Base-by-base conservation (phyloP, 306 rosid genomes). In the Vachellia pachyceras region DNA sequence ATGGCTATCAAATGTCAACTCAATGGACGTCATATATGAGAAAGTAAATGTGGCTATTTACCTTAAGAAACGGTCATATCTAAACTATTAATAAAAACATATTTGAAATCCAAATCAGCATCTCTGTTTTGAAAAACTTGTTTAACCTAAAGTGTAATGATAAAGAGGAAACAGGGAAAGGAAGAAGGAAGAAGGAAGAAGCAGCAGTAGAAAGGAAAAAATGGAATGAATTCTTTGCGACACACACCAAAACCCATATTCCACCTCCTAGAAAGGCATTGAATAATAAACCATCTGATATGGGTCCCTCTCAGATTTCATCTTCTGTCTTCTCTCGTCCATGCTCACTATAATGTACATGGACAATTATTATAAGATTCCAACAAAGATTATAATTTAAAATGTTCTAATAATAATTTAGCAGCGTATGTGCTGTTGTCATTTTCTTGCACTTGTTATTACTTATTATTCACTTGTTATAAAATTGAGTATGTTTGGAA, bases 1-100 rank as follows among this genome's bases (percentile, higher is more conserved):
- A 61, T 70, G 72, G 20, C 13, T 63, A 65, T 80, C 76, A 49
- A 80, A 72, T 71, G 60, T 72, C 73, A 80, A 71, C 84, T 65
- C 22, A 45, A 45, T 60, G 70, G 50, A 64, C 65, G 75, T 77
- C 52, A 52, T n/a, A 29, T 36, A n/a, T 40, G 72, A 55, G 77
- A 82, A 55, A 54, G 68, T 61, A 67, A 77, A 33, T 20, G n/a
- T 52, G 65, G 8, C n/a, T 73, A 64, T 18, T 72, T 2, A 12
- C n/a, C 37, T 61, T 25, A 18, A 3, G 33, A 29, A 61, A 61
- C 37, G 37, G 68, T 61, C 39, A 61, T 61, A 25, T 61, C 40
- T 61, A 60, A 61, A 25, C 40, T 14, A 4, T 14, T 45, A 45
- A 45, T 44, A 40, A 7, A 42, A 42, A 10, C 45, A 42, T 42